These are phyloP conservation scores for Trichosporon faecale DNA, from an alignment of 1,284 basidiomycete genomes.

Conservation along the genomic window DNA sequence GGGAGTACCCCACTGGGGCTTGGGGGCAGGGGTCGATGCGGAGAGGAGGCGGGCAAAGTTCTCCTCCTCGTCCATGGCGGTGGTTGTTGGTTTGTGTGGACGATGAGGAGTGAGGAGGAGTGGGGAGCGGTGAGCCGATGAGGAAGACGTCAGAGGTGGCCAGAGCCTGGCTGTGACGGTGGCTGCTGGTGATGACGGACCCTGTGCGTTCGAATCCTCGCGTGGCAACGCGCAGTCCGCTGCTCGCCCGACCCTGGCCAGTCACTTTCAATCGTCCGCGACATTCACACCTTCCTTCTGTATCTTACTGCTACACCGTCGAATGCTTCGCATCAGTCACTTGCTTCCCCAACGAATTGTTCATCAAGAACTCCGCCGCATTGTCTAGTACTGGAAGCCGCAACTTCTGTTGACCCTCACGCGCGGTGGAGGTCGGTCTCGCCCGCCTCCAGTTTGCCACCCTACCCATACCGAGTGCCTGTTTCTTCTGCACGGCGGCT, in stretches of 20 bases:
- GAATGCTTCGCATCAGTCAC: too few relatives aligned
- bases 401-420: too few relatives aligned
- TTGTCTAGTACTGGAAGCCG: too few relatives aligned
- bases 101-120: not conserved
- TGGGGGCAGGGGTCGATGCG: slow-evolving; percentile 33
- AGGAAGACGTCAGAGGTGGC: slow-evolving; percentile 3
- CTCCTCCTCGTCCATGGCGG: slow-evolving; percentile 46
- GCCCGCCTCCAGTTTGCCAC: too few relatives aligned
- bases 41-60: slow-evolving; percentile 45
- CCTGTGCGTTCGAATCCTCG: not conserved
- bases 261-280: not conserved
- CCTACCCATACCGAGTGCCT: too few relatives aligned
- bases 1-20: slow-evolving; percentile 31
- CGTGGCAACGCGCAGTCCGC: not conserved
- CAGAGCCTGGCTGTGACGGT: not conserved
- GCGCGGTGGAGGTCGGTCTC: too few relatives aligned
- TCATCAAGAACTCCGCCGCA: too few relatives aligned
- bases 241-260: not conserved
- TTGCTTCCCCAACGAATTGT: too few relatives aligned
- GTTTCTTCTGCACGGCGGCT: too few relatives aligned
- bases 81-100: slow-evolving; percentile 5
- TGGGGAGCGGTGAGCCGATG: not conserved
- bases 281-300: not conserved
- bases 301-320: not conserved
- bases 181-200: not conserved